Base-by-base conservation (phyloP, 2,329 filamentous ascomycete genomes). In the Exophiala mesophila region DNA sequence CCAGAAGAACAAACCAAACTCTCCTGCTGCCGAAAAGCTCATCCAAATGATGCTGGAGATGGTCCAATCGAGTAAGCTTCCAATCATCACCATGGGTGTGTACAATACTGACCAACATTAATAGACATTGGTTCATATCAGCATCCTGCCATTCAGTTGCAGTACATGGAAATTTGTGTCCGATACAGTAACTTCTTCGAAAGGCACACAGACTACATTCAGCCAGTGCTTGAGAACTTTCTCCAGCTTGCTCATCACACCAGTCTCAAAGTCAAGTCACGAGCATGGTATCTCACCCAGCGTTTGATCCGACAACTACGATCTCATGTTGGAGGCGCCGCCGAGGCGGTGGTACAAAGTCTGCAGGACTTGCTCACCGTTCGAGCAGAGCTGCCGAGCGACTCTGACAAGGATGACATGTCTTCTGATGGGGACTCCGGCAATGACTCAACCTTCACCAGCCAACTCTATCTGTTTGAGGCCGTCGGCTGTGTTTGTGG, bases 91-190 rank as follows among this genome's bases (percentile, higher is more conserved):
- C 9, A 6, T 17, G 12, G 29, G 13, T 41, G 16, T 41, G 17
- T 40, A 37, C 46, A 20, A 41, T 39, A 44, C 47, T 59, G 49
- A 55, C 44, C 13, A n/a, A n/a, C n/a, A 6, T 23, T 31, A 40
- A 34, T 53, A 89, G 88, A 86, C 54, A 84, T 96, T 54, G 83
- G 87, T 45, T 83, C 76, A 31, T 94, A 90, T 63, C 80, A 83
- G 12, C 92, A 97, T 61, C 90, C 92, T 1, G 88, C 89, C 12
- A 89, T 96, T 38, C 80, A 96, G 51, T 73, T 98, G 16, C 88
- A 96, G 66, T 98, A 94, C 60, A 96, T 98, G 89, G 92, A 98
- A 63, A 94, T 95, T 24, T 95, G 89, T 63, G 89, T 95, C 41
- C 83, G 92, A 37, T 98, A 98, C 66, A 86, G 83, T 61, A 78